phyloP scores from a whole-genome alignment of 805 yeast species.

The Tetrapisispora iriomotensis region DNA sequence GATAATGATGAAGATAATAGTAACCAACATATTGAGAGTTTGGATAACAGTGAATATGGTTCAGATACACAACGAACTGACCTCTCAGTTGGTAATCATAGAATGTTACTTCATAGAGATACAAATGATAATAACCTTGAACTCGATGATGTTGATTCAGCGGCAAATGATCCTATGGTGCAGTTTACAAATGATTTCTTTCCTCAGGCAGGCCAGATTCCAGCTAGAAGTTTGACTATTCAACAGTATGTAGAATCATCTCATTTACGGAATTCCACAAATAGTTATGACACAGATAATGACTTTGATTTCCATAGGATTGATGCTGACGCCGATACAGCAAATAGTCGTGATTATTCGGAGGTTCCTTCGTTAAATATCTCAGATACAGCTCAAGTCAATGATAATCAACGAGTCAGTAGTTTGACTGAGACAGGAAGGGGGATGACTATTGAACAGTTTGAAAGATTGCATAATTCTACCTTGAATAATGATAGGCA shows the following conservation, averaged over 20 bases:
- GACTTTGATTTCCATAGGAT: conserved; percentile 25
- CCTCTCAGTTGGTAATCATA: not conserved
- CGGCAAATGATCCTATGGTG: not conserved
- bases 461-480: conserved; percentile 6
- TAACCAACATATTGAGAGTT: not conserved
- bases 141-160: not conserved
- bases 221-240: conserved; percentile 9
- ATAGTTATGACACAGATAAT: conserved; percentile 16
- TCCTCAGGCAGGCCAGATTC: conserved; percentile 4
- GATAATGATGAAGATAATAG: conserved; percentile 12
- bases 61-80: not conserved
- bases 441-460: conserved; percentile 1
- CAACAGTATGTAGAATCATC: conserved; percentile 21
- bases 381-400: conserved; percentile 12
- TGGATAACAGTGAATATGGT: not conserved
- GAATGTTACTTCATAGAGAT: not conserved
- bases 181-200: not conserved
- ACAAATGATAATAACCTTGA: not conserved
- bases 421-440: conserved; percentile 6
- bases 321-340: conserved; percentile 29
- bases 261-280: conserved; percentile 9
- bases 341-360: conserved; percentile 5
- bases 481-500: conserved; percentile 7
- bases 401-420: conserved; percentile 8
- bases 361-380: conserved; percentile 10